Evolutionary conservation across 371 early-diverging fungal genomes (phyloP), one percentile per base, ranked within the genome.

Genomic region (Circinella umbellata): DNA sequence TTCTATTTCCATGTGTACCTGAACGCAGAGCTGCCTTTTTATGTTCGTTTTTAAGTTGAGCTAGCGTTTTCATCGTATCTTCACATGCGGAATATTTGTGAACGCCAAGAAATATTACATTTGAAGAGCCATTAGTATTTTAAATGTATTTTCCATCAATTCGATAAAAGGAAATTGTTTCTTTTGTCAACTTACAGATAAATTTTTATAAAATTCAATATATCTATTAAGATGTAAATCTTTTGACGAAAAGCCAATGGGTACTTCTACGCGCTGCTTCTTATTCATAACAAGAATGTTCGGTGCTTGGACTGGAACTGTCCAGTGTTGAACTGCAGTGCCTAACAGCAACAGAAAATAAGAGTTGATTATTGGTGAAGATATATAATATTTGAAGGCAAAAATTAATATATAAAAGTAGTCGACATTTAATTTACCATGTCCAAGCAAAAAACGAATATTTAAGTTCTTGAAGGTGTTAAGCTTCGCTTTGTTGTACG

Each of bases 201-300:
- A 70, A 64, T 67, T 73, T 72, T 73, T 77, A 66, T 69, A 77
- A 63, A 72, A 74, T 37, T 69, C 74, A 66, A 74, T 73, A 71
- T 74, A 77, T 47, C 72, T 73, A 34, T 51, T 64, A 54, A 71
- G 35, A 60, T 70, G 68, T 59, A 72, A 65, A 63, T 76, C 69
- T 64, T 76, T 76, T 72, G 70, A 66, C 55, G 69, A 66, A n/a
- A 76, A 72, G 18, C 69, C 70, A 39, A 68, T 46, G 67, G 73
- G 70, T 42, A 73, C 73, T 59, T 68, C 27, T 34, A 69, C 70
- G 36, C 68, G 71, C 68, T 77, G 76, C 63, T 73, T 72, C 65
- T 77, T 77, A 70, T 47, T 69, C 73, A 73, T 76, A 51, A 73
- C 54, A 59, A 73, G 73, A 48, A 77, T 61, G 27, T 70, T 72